Evolutionary conservation across 768 basidiomycete genomes (phyloP), one percentile per base, ranked within the genome.

Genomic region (Boletales sp.): DNA sequence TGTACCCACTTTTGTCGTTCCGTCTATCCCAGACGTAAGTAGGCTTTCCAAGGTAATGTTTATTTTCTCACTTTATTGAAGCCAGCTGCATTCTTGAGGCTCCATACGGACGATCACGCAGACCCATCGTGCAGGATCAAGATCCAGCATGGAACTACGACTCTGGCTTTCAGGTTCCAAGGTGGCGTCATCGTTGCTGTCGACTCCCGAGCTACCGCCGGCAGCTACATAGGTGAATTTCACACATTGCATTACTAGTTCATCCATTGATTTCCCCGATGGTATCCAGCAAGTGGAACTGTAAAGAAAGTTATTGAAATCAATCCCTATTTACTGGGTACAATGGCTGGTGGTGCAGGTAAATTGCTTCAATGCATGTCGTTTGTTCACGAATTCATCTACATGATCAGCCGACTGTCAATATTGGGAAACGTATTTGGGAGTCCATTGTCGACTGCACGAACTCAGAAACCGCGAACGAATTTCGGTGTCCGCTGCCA

Each of bases 261-360:
- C 37, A 32, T 41, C 28, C 14, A 30, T 31, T 39, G 15, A 52
- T 40, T n/a, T 17, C 17, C 18, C 19, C 25, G 15, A 40, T 40
- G 32, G 18, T 35, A 17, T 33, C 2, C 63, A 97, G 95, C 95
- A 0, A 92, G 87, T 17, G 94, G 95, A 47, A 98, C 95, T 14
- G 92, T 99, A 55, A 98, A 95, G 79, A 99, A 97, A 77, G 94
- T 99, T 56, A 98, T 99, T 60, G 96, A 99, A 74, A 99, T 99
- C 72, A 98, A 98, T 74, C 92, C 92, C 37, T 98, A 94, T 74
- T 73, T 99, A 44, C 80, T 99, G n/a, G 96, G 96, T 54, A 99
- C 96, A 2, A 98, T 99, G 95, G 96, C 96, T 55, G 96, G 96
- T 71, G 95, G 95, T 70, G 96, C 96, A 60, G 95, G 94, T 85